A percentile compares a stretch with the other conserved stretches of the same genome.
phyloP scores from a whole-genome alignment of 2,329 filamentous ascomycete species.

The Tolypocladium endophyticum region DNA sequence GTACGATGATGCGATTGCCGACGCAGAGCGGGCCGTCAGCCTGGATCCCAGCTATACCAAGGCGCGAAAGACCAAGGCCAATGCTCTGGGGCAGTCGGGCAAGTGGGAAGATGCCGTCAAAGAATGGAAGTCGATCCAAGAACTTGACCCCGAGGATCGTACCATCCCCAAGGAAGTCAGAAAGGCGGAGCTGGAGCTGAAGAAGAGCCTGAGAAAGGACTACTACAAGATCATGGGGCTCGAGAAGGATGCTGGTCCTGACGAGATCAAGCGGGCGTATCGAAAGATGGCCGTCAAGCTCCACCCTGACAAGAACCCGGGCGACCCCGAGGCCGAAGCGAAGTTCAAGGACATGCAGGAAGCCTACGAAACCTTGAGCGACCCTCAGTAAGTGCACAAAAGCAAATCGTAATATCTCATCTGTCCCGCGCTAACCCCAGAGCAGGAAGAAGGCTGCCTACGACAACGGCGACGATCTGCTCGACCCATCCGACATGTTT shows the following conservation, averaged over 20 bases:
- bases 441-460: constrained; percentile 75
- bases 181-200: constrained; percentile 85
- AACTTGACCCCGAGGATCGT: constrained; percentile 72
- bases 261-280: constrained; percentile 93
- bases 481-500: constrained; percentile 83
- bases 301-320: constrained; percentile 96
- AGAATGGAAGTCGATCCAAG: constrained; percentile 79
- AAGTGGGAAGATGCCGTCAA: constrained; percentile 87
- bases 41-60: constrained; percentile 82
- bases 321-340: constrained; percentile 71
- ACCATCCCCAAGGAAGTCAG: constrained; percentile 75
- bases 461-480: constrained; percentile 83
- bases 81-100: constrained; percentile 73
- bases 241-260: constrained; percentile 72
- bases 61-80: constrained; percentile 88
- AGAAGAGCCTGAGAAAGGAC: constrained; percentile 95
- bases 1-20: constrained; percentile 68
- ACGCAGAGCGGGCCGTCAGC: constrained; percentile 75
- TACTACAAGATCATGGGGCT: constrained; percentile 97
- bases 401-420: neutral
- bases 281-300: constrained; percentile 87
- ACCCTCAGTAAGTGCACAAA: constrained; percentile 63
- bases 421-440: constrained; percentile 20
- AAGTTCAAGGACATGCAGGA: constrained; percentile 98
- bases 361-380: constrained; percentile 90